phyloP scores from a whole-genome alignment of 805 yeast species.

The Metschnikowia similis region DNA sequence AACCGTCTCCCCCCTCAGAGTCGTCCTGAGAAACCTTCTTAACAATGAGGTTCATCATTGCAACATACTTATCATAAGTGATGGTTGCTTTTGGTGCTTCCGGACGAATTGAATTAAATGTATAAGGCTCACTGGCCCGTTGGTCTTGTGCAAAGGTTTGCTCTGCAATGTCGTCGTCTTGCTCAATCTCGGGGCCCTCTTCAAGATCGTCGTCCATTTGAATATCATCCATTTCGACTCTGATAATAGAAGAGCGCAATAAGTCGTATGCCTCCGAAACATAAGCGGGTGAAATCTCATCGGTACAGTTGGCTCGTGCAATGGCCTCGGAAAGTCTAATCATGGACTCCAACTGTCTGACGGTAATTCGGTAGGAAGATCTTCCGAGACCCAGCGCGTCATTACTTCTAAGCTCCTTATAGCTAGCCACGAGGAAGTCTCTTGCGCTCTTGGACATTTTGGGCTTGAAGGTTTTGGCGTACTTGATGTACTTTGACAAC shows the following conservation, averaged over 20 bases:
- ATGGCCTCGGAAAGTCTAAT: slow-evolving; percentile 92
- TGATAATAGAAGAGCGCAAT: slow-evolving; percentile 83
- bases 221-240: slow-evolving; percentile 91
- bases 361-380: slow-evolving; percentile 90
- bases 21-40: slow-evolving; percentile 54
- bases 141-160: slow-evolving; percentile 13
- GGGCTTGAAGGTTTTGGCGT: slow-evolving; percentile 92
- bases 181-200: slow-evolving; percentile 18
- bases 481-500: slow-evolving; percentile 79
- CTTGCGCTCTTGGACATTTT: slow-evolving; percentile 78
- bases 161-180: slow-evolving; percentile 11
- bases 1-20: slow-evolving; percentile 50
- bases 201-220: slow-evolving; percentile 69
- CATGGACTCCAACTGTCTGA: slow-evolving; percentile 93
- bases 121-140: background rate
- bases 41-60: slow-evolving; percentile 77
- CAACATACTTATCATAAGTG: slow-evolving; percentile 80
- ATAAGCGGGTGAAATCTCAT: slow-evolving; percentile 74
- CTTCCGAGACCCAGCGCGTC: slow-evolving; percentile 87
- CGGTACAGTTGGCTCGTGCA: slow-evolving; percentile 94
- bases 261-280: slow-evolving; percentile 93
- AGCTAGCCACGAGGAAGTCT: slow-evolving; percentile 66
- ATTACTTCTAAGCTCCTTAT: slow-evolving; percentile 80
- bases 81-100: slow-evolving; percentile 39
- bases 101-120: slow-evolving; percentile 1